phyloP scores from a whole-genome alignment of 352 stramenopile genomes.

The Globisporangium canariense region DNA sequence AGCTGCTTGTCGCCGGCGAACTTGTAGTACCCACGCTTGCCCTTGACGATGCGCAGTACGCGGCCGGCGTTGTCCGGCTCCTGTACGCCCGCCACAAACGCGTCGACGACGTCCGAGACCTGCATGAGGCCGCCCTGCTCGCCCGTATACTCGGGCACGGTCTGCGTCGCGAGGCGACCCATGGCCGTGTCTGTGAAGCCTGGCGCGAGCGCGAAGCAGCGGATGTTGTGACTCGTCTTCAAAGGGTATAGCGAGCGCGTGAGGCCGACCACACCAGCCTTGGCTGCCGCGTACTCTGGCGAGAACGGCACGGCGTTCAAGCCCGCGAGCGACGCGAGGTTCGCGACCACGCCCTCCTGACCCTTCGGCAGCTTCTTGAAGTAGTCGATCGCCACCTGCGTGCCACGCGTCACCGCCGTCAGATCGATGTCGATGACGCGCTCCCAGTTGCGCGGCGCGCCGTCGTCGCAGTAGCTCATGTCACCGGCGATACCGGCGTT shows the following conservation, averaged over 20 bases:
- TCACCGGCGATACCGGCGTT: conserved; percentile 73
- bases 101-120: conserved; percentile 48
- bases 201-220: conserved; percentile 64
- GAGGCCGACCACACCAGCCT: conserved; percentile 71
- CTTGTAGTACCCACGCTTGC: conserved; percentile 44
- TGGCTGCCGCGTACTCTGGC: conserved; percentile 69
- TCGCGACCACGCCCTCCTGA: conserved; percentile 66
- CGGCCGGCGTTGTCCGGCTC: conserved; percentile 61
- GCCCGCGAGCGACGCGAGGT: conserved; percentile 66
- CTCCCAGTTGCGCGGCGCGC: conserved; percentile 45
- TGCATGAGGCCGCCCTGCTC: conserved; percentile 45
- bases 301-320: conserved; percentile 48
- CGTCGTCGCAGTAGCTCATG: conserved; percentile 47
- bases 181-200: conserved; percentile 68
- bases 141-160: conserved; percentile 42
- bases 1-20: conserved; percentile 65
- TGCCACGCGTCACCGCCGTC: conserved; percentile 63
- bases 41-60: conserved; percentile 56
- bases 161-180: conserved; percentile 36
- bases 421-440: conserved; percentile 72
- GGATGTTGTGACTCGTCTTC: conserved; percentile 67
- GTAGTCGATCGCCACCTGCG: conserved; percentile 54
- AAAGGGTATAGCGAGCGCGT: conserved; percentile 61
- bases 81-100: conserved; percentile 42
- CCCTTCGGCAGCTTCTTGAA: conserved; percentile 58